Conservation (phyloP, 108 stramenopile species). For the Ochromonas danica region DNA sequence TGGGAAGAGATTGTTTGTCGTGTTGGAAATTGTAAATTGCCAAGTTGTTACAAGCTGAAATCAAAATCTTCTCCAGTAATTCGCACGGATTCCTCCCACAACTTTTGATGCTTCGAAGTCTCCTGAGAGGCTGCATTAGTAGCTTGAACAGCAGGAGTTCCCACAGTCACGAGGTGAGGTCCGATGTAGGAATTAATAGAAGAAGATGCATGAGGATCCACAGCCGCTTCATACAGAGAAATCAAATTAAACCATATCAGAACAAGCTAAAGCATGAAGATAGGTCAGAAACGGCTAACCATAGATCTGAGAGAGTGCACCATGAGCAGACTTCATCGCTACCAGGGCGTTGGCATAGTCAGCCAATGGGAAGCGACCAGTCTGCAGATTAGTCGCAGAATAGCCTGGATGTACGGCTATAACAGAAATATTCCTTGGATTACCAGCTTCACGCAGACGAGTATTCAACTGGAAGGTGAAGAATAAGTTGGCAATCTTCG, state of each 20-base stretch:
- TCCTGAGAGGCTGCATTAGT: not conserved
- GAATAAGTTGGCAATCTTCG: constrained; percentile 50
- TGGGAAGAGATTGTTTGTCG: too few species aligned
- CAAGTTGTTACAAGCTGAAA: too few species aligned
- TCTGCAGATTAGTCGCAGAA: constrained; percentile 8
- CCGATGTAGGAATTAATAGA: not conserved
- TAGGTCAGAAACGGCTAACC: too few species aligned
- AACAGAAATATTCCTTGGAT: constrained; percentile 1
- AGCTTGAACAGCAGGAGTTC: not conserved
- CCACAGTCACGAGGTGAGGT: not conserved
- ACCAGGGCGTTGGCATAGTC: not conserved
- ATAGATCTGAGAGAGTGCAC: constrained; percentile 6
- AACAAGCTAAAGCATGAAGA: too few species aligned
- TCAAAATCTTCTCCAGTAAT: not conserved
- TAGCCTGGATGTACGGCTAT: constrained; percentile 20
- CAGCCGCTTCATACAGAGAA: too few species aligned
- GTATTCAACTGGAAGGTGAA: constrained; percentile 48
- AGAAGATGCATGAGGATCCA: not conserved
- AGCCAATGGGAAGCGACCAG: not conserved
- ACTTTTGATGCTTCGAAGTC: not conserved
- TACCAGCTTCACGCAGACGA: not conserved
- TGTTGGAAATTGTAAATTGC: too few species aligned
- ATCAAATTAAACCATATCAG: too few species aligned
- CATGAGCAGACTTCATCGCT: not conserved
- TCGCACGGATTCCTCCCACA: not conserved